Conservation (phyloP, 1,284 basidiomycete genomes). For the Ceratobasidium papillatum region DNA sequence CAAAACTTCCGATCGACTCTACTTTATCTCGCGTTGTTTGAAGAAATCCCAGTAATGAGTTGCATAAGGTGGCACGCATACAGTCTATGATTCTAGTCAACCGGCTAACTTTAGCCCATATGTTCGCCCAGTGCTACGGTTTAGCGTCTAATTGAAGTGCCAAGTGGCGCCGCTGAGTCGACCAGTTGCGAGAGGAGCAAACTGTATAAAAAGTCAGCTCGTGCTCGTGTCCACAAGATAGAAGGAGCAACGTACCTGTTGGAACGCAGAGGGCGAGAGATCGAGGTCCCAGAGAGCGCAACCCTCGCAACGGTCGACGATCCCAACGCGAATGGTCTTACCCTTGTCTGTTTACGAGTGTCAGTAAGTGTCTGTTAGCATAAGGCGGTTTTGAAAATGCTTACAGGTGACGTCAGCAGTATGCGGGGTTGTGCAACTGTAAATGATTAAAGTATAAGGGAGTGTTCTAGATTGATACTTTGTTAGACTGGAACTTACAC, state of each 20-base stretch:
- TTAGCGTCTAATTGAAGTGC: neutral
- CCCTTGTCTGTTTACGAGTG: neutral
- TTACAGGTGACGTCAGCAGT: constrained; percentile 4
- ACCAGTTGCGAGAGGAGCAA: constrained; percentile 13
- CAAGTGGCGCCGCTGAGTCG: constrained; percentile 20
- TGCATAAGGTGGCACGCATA: neutral
- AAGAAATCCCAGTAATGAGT: neutral
- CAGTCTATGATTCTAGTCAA: neutral
- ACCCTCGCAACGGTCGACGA: constrained; percentile 20
- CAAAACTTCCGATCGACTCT: too few species aligned
- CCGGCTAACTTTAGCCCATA: neutral
- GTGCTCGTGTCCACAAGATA: neutral
- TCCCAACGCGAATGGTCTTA: constrained; percentile 18
- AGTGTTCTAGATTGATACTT: neutral
- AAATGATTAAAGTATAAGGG: neutral
- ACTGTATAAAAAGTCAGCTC: neutral
- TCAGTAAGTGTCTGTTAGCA: too few species aligned
- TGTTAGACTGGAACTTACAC: neutral
- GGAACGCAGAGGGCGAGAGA: constrained; percentile 20
- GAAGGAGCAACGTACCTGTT: constrained; percentile 4
- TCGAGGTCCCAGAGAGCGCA: constrained; percentile 20
- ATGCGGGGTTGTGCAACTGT: neutral
- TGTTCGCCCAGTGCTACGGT: neutral
- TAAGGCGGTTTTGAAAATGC: too few species aligned
- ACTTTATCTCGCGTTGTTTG: neutral